Evolutionary conservation across 2,329 filamentous ascomycete genomes (phyloP), one percentile per base, ranked within the genome.

Genomic region (Apiospora kogelbergensis): DNA sequence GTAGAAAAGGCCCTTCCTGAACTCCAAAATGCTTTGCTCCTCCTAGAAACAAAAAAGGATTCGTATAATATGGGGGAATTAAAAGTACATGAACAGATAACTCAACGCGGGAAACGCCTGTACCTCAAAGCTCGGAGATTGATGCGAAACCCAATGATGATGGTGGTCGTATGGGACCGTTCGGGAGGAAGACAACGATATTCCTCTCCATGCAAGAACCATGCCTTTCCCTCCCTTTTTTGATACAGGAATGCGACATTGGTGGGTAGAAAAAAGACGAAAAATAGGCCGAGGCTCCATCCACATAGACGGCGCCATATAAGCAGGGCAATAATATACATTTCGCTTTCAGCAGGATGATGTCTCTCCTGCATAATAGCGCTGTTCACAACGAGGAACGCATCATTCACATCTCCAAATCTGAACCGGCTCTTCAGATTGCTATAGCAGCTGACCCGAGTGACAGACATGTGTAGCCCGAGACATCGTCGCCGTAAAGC

Each of bases 251-350:
- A 44, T 65, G 37, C 30, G 37, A 60, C 53, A 60, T 30, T 13
- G 26, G 37, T 9, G 7, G 11, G 53, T 60, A 53, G 26, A 60
- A 60, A 60, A 37, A 6, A n/a, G 30, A 37, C 30, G 42, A n/a
- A 26, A 10, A 13, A 60, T 60, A 37, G 37, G 53, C 30, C 53
- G 30, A 37, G 30, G 30, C 53, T 60, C 53, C 53, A n/a, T 33
- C 33, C 30, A n/a, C 30, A 37, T 15, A 15, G 22, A 10, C 30
- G 48, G 17, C 17, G 17, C 53, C 53, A 37, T 60, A 60, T 60
- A 37, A 37, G 53, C 10, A 37, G 53, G 53, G 30, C 53, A 60
- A 60, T 60, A 60, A 60, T 37, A 60, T 60, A 60, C 53, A 60
- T 60, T 60, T 17, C 20, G 53, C 20, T 33, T 10, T 7, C 2